Evolutionary conservation across 2,329 filamentous ascomycete genomes (phyloP), one percentile per base, ranked within the genome.

Genomic region (Cadophora gregata): DNA sequence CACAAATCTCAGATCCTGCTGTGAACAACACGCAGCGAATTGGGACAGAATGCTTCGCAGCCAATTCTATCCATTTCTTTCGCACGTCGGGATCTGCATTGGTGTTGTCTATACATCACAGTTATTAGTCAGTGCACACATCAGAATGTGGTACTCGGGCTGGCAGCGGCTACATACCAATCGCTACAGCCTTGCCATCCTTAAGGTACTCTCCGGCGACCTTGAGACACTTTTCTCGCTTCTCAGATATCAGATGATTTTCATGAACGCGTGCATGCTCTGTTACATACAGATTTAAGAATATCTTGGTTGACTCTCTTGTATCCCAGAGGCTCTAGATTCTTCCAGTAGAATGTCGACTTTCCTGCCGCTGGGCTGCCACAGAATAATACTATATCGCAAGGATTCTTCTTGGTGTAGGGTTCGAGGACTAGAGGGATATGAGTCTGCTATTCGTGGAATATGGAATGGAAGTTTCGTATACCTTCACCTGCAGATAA

Each of bases 281-380:
- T 55, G 45, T 58, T 62, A 79, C 81, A 71, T 80, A 88, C 84
- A 33, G 87, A 90, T 79, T 97, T 97, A 56, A 97, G 83, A 1
- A 85, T 86, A 78, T 98, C 96, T 80, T 98, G 96, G 74, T 98
- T 99, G 33, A 97, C 87, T 58, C 96, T 87, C 76, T 88, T 86
- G 77, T 97, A 98, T 3, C 89, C 91, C 31, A 96, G 80, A 27
- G 91, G 91, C 76, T 93, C 84, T 42, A 98, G 81, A 70, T 91
- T 81, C 69, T 85, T 88, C 88, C 90, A 93, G 80, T 90, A 97
- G 75, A 96, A 97, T 0, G 93, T 95, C 47, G 93, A 97, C 79
- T 99, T 98, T 21, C 96, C 96, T 2, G 93, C 88, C 1, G 92
- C 94, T 0, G 96, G 96, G 58, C 92, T 93, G 1, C 96, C 96